Percentiles rank a stretch among this genome's conserved stretches.
phyloP scores from a whole-genome alignment of 2,329 filamentous ascomycete genomes.

The Alternaria brassicae region DNA sequence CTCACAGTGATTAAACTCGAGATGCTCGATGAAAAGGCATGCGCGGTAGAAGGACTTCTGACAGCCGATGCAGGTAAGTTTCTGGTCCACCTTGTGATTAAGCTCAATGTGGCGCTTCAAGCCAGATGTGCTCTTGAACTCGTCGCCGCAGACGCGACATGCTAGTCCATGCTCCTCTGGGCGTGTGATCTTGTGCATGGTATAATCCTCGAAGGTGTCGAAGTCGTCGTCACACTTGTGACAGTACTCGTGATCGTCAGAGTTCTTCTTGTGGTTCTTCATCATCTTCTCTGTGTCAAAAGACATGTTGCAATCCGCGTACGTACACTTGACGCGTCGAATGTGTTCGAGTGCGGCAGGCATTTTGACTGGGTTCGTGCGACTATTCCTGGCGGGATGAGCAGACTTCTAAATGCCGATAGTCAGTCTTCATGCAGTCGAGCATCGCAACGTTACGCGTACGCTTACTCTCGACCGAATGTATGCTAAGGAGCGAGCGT shows the following conservation, averaged over 20 bases:
- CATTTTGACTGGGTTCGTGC: constrained; percentile 25
- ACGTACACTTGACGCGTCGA: constrained; percentile 53
- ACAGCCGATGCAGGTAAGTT: constrained; percentile 63
- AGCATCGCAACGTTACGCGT: background rate
- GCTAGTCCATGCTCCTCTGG: constrained; percentile 56
- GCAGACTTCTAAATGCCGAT: background rate
- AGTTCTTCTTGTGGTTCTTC: constrained; percentile 59
- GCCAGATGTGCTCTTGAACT: constrained; percentile 62
- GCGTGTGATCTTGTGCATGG: constrained; percentile 56
- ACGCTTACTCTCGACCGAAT: background rate
- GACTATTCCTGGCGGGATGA: background rate
- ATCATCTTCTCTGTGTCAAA: constrained; percentile 58
- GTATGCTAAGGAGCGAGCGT: background rate
- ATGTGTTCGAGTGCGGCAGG: constrained; percentile 31
- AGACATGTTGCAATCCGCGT: constrained; percentile 52
- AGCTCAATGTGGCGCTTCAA: constrained; percentile 60
- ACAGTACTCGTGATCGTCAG: constrained; percentile 57
- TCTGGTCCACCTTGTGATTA: constrained; percentile 58
- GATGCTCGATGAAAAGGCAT: constrained; percentile 59
- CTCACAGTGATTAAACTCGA: constrained; percentile 61
- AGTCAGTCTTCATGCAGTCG: background rate
- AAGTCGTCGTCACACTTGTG: constrained; percentile 56
- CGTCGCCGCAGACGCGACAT: constrained; percentile 64
- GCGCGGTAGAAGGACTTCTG: constrained; percentile 57
- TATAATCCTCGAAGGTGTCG: constrained; percentile 52